Percentiles rank a stretch among this genome's conserved stretches.
Evolutionary conservation across 768 basidiomycete species (phyloP).

Genomic region (Exidia glandulosa): DNA sequence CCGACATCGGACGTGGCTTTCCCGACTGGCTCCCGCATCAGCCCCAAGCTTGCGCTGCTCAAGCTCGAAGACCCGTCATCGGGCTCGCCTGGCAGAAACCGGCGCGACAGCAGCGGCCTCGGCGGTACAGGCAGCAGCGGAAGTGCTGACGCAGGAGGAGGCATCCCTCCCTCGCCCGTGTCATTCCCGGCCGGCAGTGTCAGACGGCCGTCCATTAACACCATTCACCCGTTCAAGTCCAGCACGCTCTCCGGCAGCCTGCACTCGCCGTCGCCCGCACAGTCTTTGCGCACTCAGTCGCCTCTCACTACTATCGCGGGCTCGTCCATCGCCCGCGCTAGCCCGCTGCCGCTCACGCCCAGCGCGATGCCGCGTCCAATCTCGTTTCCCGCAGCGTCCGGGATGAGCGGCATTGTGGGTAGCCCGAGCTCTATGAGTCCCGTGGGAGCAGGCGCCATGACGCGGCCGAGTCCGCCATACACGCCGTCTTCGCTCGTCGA

Average conservation of each 20-base stretch:
- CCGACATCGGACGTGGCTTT: constrained; percentile 27
- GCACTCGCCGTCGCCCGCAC: neutral
- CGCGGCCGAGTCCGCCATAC: neutral
- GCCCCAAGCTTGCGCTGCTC: constrained; percentile 4
- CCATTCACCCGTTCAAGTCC: constrained; percentile 39
- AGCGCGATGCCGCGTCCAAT: neutral
- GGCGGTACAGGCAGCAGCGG: neutral
- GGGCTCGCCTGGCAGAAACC: neutral
- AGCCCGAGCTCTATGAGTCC: neutral
- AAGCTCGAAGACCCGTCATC: neutral
- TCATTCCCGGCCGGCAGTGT: neutral
- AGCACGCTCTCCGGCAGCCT: constrained; percentile 34
- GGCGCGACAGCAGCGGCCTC: neutral
- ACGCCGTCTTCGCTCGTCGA: no score
- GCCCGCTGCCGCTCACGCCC: no score
- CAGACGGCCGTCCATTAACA: no score
- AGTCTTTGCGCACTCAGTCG: neutral
- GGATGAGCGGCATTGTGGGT: neutral
- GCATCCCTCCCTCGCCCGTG: neutral
- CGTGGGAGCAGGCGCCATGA: neutral
- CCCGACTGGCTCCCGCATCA: constrained; percentile 10
- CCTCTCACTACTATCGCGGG: neutral
- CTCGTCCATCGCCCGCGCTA: neutral
- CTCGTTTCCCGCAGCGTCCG: no score
- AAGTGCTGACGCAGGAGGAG: neutral